Base-by-base conservation (phyloP, 1,139 yeast species). In the Lodderomyces pseudojiufengensis region DNA sequence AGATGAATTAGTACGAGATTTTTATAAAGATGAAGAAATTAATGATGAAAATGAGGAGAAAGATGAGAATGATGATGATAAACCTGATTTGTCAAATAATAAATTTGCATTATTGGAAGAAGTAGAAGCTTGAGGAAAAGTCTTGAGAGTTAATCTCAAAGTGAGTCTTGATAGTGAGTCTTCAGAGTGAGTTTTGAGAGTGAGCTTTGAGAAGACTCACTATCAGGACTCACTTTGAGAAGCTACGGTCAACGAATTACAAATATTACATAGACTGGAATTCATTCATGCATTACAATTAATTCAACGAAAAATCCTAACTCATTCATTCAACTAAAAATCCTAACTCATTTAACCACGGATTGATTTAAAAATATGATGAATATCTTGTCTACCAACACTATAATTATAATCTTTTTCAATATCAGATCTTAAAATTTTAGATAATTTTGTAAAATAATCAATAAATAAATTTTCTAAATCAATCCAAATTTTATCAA, bases 21-120 rank as follows among this genome's bases (percentile, higher is more conserved):
- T 66, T 40, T 65, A 52, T 43, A 54, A 45, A 11, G 59, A 53
- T 9, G 66, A 54, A 30, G 55, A 45, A 16, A 53, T 47, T 42
- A 56, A 55, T 27, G 54, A 44, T 43, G 54, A 44, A 11, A 59
- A 53, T 9, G 66, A 54, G 29, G 55, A 44, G 15, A 53, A 47
- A 42, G 51, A 47, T 9, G 48, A 18, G 7, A 7, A 18, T 18
- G 20, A 18, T 5, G 20, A 18, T 5, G 20, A 18, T 18, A 18
- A 33, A 11, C 45, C 43, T 24, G 40, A 41, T 18, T 39, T 38
- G 32, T 42, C 50, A n/a, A 43, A 37, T 14, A 76, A 77, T 44
- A 63, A 61, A 25, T 78, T 73, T 55, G 68, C 68, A 1, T 48
- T 75, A 27, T 58, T 78, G 40, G 74, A 61, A 15, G 82, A 76